Evolutionary conservation across 768 basidiomycete species (phyloP).

Genomic region (Calocybe indica): DNA sequence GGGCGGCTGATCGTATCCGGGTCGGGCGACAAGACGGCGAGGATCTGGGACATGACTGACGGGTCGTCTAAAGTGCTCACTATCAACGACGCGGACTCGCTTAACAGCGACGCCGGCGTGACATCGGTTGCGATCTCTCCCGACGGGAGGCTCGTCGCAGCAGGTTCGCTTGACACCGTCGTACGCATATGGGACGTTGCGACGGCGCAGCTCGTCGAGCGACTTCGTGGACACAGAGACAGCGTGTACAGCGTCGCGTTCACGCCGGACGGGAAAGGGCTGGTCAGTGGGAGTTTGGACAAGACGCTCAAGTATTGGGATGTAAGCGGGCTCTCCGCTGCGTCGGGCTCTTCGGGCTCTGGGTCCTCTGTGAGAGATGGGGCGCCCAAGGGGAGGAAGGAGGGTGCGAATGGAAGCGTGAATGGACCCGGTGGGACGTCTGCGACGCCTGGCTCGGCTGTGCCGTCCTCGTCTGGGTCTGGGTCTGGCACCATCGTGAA

Average conservation of each 20-base stretch:
- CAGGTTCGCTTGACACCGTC: constrained; percentile 68
- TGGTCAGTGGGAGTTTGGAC: constrained; percentile 90
- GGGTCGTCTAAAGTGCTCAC: constrained; percentile 36
- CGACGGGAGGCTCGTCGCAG: constrained; percentile 58
- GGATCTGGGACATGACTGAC: constrained; percentile 40
- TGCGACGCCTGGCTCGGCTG: too few relatives aligned
- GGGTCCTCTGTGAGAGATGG: constrained; percentile 36
- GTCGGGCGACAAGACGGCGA: constrained; percentile 60
- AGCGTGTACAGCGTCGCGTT: constrained; percentile 89
- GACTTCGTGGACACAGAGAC: constrained; percentile 72
- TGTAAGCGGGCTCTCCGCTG: constrained; percentile 48
- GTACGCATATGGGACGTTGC: constrained; percentile 80
- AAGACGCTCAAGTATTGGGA: constrained; percentile 90
- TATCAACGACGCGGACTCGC: constrained; percentile 45
- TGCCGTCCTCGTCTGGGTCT: constrained; percentile 22
- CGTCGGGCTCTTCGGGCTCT: neutral
- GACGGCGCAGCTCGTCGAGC: constrained; percentile 59
- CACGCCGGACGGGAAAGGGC: constrained; percentile 82
- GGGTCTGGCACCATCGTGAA: neutral
- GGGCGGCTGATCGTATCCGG: constrained; percentile 85
- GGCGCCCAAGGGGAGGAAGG: constrained; percentile 44
- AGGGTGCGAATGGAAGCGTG: constrained; percentile 27
- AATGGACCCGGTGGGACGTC: neutral
- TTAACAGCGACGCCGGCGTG: constrained; percentile 51
- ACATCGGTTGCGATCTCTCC: constrained; percentile 79